Evolutionary conservation across 1,139 yeast species (phyloP).

Genomic region (Geotrichum aggregatum): DNA sequence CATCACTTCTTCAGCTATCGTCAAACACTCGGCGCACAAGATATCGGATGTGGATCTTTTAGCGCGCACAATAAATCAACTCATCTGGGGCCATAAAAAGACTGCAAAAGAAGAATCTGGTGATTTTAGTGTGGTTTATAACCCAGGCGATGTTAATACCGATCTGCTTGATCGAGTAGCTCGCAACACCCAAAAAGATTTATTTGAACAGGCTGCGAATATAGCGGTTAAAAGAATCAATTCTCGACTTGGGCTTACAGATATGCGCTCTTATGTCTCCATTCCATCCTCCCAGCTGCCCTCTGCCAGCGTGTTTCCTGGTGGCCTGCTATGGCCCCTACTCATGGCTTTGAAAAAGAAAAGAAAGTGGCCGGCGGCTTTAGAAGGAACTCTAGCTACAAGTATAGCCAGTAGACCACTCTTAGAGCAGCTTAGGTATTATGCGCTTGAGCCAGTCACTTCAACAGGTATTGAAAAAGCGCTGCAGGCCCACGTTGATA

Average conservation of each 20-base stretch:
- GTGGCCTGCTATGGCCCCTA: conserved; percentile 1
- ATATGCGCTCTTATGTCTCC: neutral
- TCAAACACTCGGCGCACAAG: conserved; percentile 13
- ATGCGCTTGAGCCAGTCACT: conserved; percentile 12
- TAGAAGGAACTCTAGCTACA: conserved; percentile 8
- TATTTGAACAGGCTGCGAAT: neutral
- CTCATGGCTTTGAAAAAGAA: neutral
- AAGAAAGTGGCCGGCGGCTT: neutral
- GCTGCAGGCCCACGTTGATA: conserved; percentile 12
- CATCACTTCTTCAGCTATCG: conserved; percentile 20
- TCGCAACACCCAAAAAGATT: neutral
- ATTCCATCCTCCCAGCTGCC: neutral
- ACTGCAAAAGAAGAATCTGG: neutral
- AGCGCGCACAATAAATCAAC: neutral
- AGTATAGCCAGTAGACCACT: conserved; percentile 18
- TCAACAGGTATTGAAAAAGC: conserved; percentile 14
- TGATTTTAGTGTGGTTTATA: neutral
- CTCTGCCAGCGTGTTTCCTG: neutral
- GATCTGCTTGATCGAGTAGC: conserved; percentile 1
- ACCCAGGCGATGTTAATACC: neutral
- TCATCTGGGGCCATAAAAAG: conserved; percentile 1
- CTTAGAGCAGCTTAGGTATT: conserved; percentile 19
- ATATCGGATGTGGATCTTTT: neutral
- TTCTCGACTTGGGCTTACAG: neutral
- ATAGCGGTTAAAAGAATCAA: neutral